These are phyloP conservation scores for Epichloe sp. DNA, from an alignment of 2,329 filamentous ascomycete genomes.

Conservation along the genomic window DNA sequence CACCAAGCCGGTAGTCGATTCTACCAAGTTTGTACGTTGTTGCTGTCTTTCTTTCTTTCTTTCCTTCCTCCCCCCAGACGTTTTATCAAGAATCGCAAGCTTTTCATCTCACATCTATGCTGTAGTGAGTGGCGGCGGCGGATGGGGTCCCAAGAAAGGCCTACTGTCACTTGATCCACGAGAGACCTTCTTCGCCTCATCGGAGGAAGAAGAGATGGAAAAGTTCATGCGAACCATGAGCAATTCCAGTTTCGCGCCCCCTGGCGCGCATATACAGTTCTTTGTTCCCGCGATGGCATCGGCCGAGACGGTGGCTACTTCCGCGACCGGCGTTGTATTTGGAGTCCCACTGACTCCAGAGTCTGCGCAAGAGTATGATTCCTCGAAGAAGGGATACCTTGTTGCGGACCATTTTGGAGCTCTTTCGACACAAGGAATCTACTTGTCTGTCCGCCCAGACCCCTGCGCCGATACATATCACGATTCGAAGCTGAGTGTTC, in stretches of 20 bases:
- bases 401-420: slow-evolving; percentile 41
- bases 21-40: slow-evolving; percentile 24
- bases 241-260: slow-evolving; percentile 39
- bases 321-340: slow-evolving; percentile 16
- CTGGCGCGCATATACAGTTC: slow-evolving; percentile 56
- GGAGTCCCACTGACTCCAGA: slow-evolving; percentile 17
- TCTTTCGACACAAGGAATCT: slow-evolving; percentile 47
- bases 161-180: slow-evolving; percentile 68
- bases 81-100: neutral
- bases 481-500: slow-evolving; percentile 22
- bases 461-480: slow-evolving; percentile 4
- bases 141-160: slow-evolving; percentile 72
- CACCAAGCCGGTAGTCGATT: slow-evolving; percentile 31
- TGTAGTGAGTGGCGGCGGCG: slow-evolving; percentile 64
- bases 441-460: slow-evolving; percentile 23
- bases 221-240: slow-evolving; percentile 38
- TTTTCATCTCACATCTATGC: slow-evolving; percentile 9
- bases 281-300: slow-evolving; percentile 31
- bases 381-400: slow-evolving; percentile 1
- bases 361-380: slow-evolving; percentile 2
- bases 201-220: slow-evolving; percentile 38
- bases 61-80: neutral
- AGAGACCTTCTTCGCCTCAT: slow-evolving; percentile 31
- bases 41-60: neutral
- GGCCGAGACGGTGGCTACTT: slow-evolving; percentile 11